Percentiles rank a stretch among this genome's conserved stretches.
phyloP scores from a whole-genome alignment of 164 flowering plant species.

The Aristolochia fimbriata region DNA sequence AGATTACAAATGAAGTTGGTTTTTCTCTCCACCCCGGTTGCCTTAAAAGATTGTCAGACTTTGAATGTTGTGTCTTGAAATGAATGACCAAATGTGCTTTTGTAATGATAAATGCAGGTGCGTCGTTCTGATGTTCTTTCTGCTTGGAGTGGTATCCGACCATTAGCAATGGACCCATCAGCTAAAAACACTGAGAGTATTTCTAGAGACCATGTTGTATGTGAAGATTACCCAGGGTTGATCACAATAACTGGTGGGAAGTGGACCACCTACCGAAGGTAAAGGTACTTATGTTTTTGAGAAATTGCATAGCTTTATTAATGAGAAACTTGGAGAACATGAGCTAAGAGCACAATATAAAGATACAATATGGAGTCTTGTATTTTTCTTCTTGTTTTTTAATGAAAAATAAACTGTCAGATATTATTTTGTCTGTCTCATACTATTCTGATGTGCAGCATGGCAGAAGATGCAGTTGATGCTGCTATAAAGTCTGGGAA shows the following conservation, averaged over 20 bases:
- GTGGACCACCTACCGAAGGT: constrained; percentile 98
- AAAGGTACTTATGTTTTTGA: background rate
- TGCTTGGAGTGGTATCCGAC: constrained; percentile 99
- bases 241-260: constrained; percentile 97
- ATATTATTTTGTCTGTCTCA: background rate
- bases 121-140: constrained; percentile 93
- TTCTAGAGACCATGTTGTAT: constrained; percentile 91
- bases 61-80: background rate
- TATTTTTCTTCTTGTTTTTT: no score
- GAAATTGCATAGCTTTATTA: no score
- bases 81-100: background rate
- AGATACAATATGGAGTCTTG: no score
- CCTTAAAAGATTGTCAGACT: no score
- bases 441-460: constrained; percentile 47
- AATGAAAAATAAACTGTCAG: background rate
- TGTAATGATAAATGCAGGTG: constrained; percentile 37
- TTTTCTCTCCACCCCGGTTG: no score
- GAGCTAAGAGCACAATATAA: no score
- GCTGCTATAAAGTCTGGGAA: constrained; percentile 82
- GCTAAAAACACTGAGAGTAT: constrained; percentile 93
- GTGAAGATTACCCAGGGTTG: constrained; percentile 91
- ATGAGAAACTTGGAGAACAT: no score
- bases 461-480: constrained; percentile 98
- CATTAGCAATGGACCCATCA: constrained; percentile 78
- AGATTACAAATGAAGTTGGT: no score